These are phyloP conservation scores for Psilocybe cyanescens DNA, from an alignment of 768 basidiomycete species.

Conservation along the genomic window DNA sequence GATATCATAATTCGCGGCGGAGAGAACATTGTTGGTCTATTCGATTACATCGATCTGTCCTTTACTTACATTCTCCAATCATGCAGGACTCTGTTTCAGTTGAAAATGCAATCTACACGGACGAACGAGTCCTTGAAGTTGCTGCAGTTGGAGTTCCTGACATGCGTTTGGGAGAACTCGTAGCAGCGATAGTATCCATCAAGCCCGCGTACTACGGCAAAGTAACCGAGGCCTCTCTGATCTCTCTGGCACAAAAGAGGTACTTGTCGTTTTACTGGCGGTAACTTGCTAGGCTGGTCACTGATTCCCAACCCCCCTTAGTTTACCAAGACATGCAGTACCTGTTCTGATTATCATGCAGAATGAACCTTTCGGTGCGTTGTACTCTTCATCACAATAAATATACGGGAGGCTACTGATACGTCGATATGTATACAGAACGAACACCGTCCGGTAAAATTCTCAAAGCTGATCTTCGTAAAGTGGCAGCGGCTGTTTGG, in stretches of 20 bases:
- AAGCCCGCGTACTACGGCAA: conserved; percentile 46
- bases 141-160: conserved; percentile 66
- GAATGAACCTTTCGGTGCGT: conserved; percentile 51
- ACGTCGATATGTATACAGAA: conserved; percentile 36
- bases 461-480: conserved; percentile 52
- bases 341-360: conserved; percentile 62
- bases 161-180: conserved; percentile 61
- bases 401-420: not conserved
- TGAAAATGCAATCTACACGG: conserved; percentile 61
- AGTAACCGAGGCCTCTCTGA: conserved; percentile 51
- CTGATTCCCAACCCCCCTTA: conserved; percentile 21
- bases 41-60: not conserved
- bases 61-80: not conserved
- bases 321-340: conserved; percentile 56
- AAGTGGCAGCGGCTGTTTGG: conserved; percentile 48
- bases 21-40: conserved; percentile 58
- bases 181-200: conserved; percentile 55
- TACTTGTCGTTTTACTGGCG: conserved; percentile 23
- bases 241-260: conserved; percentile 47
- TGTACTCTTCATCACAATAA: not conserved
- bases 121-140: conserved; percentile 59
- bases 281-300: too few species aligned
- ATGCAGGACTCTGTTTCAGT: conserved; percentile 62
- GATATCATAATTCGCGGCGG: conserved; percentile 69
- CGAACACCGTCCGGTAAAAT: conserved; percentile 64